Evolutionary conservation across 2,329 filamentous ascomycete species (phyloP).

Genomic region (Aspergillus sp.): DNA sequence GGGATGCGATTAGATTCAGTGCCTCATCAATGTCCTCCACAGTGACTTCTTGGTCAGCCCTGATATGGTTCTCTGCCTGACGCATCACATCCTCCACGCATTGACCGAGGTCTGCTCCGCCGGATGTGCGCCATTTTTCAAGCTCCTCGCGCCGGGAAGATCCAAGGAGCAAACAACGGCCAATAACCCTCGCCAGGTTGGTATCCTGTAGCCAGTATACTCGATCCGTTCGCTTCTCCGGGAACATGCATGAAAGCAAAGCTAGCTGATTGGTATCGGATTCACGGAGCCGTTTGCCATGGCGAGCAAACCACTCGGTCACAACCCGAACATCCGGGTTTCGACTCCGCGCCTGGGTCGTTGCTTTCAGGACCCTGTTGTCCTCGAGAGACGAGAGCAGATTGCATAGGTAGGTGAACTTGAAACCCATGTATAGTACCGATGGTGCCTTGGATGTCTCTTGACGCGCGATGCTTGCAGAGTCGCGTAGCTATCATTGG

Average conservation of each 20-base stretch:
- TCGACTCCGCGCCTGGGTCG: constrained; percentile 27
- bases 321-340: constrained; percentile 49
- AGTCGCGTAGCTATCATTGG: background rate
- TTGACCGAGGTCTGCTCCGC: constrained; percentile 66
- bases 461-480: background rate
- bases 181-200: constrained; percentile 66
- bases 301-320: constrained; percentile 66
- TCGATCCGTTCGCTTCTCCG: constrained; percentile 72
- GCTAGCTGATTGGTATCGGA: constrained; percentile 60
- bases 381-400: constrained; percentile 68
- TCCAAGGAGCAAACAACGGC: constrained; percentile 65
- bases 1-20: constrained; percentile 66
- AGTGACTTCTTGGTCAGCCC: constrained; percentile 50
- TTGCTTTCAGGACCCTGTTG: constrained; percentile 38
- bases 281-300: constrained; percentile 60
- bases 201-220: constrained; percentile 69
- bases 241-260: constrained; percentile 73
- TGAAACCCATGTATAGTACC: constrained; percentile 41
- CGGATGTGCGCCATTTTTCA: constrained; percentile 59
- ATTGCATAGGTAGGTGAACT: constrained; percentile 70
- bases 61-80: constrained; percentile 53
- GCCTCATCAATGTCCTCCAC: constrained; percentile 71
- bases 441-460: background rate
- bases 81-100: constrained; percentile 67
- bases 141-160: constrained; percentile 62